Percentiles rank a stretch among this genome's conserved stretches.
Conservation (phyloP, 2,329 filamentous ascomycete species). For the Hyphodiscus sp. region DNA sequence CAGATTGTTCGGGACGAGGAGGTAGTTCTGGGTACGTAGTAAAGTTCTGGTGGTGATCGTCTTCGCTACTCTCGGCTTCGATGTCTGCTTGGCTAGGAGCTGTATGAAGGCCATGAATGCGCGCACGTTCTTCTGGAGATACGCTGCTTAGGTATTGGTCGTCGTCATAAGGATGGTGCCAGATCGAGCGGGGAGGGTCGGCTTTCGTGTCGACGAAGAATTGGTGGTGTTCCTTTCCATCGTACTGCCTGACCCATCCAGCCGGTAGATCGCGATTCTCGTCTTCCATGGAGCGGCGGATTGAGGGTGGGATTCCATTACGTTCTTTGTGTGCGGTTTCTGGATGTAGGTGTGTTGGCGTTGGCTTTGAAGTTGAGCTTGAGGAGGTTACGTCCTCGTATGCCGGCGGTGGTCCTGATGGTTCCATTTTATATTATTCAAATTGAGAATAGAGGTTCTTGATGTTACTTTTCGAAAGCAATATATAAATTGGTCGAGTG, state of each 20-base stretch:
- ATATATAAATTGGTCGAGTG: neutral
- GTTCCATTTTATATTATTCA: neutral
- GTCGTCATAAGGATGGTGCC: conserved; percentile 57
- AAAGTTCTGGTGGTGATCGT: conserved; percentile 33
- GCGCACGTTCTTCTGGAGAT: conserved; percentile 41
- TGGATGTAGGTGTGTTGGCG: neutral
- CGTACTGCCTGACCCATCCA: conserved; percentile 53
- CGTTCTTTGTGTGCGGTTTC: conserved; percentile 29
- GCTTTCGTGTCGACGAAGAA: conserved; percentile 55
- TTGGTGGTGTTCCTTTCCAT: conserved; percentile 46
- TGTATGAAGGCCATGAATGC: conserved; percentile 34
- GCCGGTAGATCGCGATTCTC: conserved; percentile 46
- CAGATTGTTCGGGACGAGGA: conserved; percentile 16
- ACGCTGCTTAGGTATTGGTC: conserved; percentile 44
- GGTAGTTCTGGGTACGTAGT: conserved; percentile 22
- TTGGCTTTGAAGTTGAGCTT: conserved; percentile 8
- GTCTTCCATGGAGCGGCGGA: conserved; percentile 56
- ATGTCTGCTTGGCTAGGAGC: conserved; percentile 34
- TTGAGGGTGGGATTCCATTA: conserved; percentile 46
- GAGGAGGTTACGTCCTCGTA: conserved; percentile 28
- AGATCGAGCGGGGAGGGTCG: conserved; percentile 50
- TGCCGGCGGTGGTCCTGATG: conserved; percentile 29
- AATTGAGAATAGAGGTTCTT: neutral
- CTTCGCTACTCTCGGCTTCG: conserved; percentile 39
- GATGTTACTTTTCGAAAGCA: neutral